Percentiles rank a stretch among this genome's conserved stretches.
Conservation (phyloP, 2,329 filamentous ascomycete genomes). For the Lanzia echinophila region DNA sequence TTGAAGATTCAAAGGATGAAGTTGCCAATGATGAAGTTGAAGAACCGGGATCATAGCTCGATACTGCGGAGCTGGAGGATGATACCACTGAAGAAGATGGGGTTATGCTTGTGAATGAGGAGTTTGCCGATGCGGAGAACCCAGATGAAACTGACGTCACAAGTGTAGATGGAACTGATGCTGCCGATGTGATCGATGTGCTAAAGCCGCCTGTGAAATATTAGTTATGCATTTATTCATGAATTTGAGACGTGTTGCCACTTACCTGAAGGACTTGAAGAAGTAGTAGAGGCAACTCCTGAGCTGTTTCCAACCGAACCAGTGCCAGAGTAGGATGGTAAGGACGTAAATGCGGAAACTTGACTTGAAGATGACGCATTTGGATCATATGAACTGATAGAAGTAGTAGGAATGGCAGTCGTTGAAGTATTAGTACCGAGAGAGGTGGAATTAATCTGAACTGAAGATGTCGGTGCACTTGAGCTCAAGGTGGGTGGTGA, state of each 20-base stretch:
- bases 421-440: background rate
- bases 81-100: background rate
- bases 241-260: background rate
- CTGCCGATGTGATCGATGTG: conserved; percentile 5
- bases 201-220: conserved; percentile 2
- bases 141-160: conserved; percentile 11
- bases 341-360: background rate
- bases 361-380: conserved; percentile 3
- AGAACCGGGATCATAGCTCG: background rate
- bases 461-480: background rate
- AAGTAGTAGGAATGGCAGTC: background rate
- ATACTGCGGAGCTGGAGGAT: background rate
- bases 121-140: background rate
- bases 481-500: background rate
- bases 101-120: no score
- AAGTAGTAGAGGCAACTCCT: background rate
- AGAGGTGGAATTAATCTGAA: background rate
- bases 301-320: background rate
- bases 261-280: background rate
- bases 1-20: background rate
- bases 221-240: background rate
- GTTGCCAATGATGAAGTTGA: background rate
- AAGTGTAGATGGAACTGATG: conserved; percentile 12
- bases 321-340: background rate
- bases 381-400: background rate